Evolutionary conservation across 225 moss, liverwort and hornwort species (phyloP).

Genomic region (Thuidium tamariscinum): DNA sequence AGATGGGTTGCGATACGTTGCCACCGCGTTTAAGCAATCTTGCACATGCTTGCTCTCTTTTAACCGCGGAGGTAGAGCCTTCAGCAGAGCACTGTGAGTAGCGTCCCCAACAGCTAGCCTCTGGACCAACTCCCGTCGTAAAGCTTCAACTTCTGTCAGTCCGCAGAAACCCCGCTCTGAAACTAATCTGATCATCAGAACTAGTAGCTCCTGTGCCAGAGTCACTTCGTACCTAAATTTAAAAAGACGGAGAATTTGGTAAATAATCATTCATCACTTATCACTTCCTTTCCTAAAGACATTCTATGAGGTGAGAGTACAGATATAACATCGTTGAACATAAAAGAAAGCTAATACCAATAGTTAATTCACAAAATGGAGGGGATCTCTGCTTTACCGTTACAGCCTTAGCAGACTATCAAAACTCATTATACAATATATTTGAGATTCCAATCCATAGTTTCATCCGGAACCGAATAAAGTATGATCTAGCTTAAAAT

Average conservation of each 20-base stretch:
- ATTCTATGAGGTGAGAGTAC: not conserved
- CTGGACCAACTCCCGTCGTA: conserved; percentile 78
- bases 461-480: not conserved
- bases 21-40: conserved; percentile 70
- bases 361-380: not conserved
- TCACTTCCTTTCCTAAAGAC: not conserved
- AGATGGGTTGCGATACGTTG: conserved; percentile 70
- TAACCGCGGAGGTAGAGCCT: conserved; percentile 80
- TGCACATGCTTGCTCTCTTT: conserved; percentile 71
- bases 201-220: conserved; percentile 78
- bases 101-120: conserved; percentile 88
- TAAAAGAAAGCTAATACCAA: not conserved
- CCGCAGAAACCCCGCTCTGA: conserved; percentile 91
- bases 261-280: not conserved
- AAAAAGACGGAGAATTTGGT: not conserved
- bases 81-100: conserved; percentile 75
- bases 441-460: not conserved
- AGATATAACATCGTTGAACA: not conserved
- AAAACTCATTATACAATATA: not conserved
- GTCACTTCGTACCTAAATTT: conserved; percentile 63
- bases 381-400: not conserved
- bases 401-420: not conserved
- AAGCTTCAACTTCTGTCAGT: conserved; percentile 57
- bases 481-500: not conserved
- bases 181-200: conserved; percentile 71